phyloP scores from a whole-genome alignment of 1,284 basidiomycete species.

The Prillingera fragicola region DNA sequence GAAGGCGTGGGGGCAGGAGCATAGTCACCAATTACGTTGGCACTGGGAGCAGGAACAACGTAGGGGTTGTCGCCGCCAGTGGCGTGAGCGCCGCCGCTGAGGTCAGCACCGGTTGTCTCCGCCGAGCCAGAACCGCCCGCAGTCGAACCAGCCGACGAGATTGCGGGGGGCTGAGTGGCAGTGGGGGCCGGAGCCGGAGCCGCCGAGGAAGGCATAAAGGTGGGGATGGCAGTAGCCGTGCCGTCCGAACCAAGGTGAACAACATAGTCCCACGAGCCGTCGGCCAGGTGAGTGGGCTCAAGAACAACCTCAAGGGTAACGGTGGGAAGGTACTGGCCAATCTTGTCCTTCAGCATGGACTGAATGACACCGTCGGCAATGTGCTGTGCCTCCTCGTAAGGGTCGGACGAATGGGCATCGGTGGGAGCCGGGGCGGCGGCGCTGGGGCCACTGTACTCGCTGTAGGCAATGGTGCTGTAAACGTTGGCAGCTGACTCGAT shows the following conservation, averaged over 20 bases:
- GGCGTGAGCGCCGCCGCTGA: slow-evolving; percentile 3
- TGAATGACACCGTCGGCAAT: slow-evolving; percentile 33
- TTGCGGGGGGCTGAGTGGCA: slow-evolving; percentile 4
- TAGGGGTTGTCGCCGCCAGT: slow-evolving; percentile 20
- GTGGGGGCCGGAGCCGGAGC: slow-evolving; percentile 14
- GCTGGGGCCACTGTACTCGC: slow-evolving; percentile 22
- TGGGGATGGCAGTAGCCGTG: slow-evolving; percentile 43
- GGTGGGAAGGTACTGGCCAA: slow-evolving; percentile 40
- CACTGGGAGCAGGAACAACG: slow-evolving; percentile 24
- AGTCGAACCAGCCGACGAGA: slow-evolving; percentile 3
- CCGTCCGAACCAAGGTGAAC: slow-evolving; percentile 44
- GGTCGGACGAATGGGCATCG: background rate
- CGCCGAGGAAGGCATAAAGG: slow-evolving; percentile 23
- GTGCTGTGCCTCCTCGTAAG: slow-evolving; percentile 22
- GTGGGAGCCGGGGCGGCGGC: slow-evolving; percentile 7
- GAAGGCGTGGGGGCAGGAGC: slow-evolving; percentile 6
- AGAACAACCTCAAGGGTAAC: slow-evolving; percentile 45
- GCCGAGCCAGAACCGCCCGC: slow-evolving; percentile 4
- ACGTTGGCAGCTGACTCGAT: slow-evolving; percentile 26
- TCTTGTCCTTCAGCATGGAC: slow-evolving; percentile 21
- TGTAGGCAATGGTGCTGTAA: slow-evolving; percentile 37
- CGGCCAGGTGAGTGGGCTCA: slow-evolving; percentile 45
- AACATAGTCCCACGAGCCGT: slow-evolving; percentile 47
- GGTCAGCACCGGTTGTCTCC: slow-evolving; percentile 9
- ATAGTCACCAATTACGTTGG: slow-evolving; percentile 14